Evolutionary conservation across 371 early-diverging fungal species (phyloP).

Genomic region (Actinomortierella wolfii): DNA sequence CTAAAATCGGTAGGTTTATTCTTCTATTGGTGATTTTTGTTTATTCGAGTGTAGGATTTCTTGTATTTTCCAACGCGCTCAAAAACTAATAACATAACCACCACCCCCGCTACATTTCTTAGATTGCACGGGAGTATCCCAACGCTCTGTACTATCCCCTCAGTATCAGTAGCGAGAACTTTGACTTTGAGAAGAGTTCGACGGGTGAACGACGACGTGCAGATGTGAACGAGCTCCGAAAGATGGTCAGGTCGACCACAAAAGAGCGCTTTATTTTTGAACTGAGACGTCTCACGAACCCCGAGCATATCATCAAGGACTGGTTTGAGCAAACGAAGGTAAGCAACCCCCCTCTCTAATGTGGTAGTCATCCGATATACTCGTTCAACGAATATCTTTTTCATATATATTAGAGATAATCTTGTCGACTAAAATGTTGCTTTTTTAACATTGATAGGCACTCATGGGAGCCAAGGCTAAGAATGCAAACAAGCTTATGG

Average conservation of each 20-base stretch:
- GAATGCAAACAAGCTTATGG: constrained; percentile 24
- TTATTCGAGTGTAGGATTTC: neutral
- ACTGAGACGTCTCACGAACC: constrained; percentile 70
- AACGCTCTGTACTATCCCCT: constrained; percentile 73
- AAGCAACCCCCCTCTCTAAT: constrained; percentile 16
- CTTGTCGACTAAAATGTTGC: too few species aligned
- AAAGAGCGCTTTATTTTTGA: constrained; percentile 65
- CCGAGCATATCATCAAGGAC: constrained; percentile 70
- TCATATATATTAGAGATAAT: neutral
- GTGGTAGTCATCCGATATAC: too few species aligned
- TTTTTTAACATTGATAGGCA: constrained; percentile 6
- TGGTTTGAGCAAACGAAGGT: constrained; percentile 60
- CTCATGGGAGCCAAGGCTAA: constrained; percentile 25
- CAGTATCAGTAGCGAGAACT: constrained; percentile 72
- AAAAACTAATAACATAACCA: too few species aligned
- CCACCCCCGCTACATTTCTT: too few species aligned
- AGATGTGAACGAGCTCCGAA: constrained; percentile 50
- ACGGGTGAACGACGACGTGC: constrained; percentile 28
- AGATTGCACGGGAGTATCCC: constrained; percentile 69
- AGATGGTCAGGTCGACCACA: constrained; percentile 51
- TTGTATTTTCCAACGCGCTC: too few species aligned
- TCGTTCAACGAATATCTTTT: neutral
- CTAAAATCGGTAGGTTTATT: constrained; percentile 13
- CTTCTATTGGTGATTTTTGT: neutral
- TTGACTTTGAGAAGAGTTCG: constrained; percentile 38